phyloP scores from a whole-genome alignment of 129 eudicot species.

The Smallanthus sonchifolius region DNA sequence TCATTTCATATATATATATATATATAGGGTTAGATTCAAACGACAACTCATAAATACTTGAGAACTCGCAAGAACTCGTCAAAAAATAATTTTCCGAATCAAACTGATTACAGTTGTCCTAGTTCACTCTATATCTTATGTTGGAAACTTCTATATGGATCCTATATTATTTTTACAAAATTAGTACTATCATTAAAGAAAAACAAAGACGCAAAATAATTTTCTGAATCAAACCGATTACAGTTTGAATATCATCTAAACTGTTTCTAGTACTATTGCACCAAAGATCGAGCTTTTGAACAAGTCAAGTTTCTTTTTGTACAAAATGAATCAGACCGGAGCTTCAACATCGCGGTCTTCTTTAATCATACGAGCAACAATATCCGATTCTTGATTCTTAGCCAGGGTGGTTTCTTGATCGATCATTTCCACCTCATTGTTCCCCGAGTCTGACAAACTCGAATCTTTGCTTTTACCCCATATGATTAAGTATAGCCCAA shows the following conservation, averaged over 20 bases:
- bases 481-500: constrained; percentile 49
- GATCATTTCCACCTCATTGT: constrained; percentile 8
- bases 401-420: constrained; percentile 1
- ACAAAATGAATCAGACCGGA: constrained; percentile 19
- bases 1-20: no score
- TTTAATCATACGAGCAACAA: constrained; percentile 3
- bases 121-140: not conserved
- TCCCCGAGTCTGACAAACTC: constrained; percentile 24
- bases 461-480: constrained; percentile 58
- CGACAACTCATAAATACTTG: no score
- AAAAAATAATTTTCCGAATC: no score
- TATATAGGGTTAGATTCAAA: no score
- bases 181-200: not conserved
- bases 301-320: not conserved
- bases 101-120: no score
- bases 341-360: constrained; percentile 18
- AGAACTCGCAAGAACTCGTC: no score
- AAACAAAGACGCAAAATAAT: not conserved
- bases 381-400: not conserved
- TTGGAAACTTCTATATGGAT: not conserved
- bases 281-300: not conserved
- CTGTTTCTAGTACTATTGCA: not conserved
- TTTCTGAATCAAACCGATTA: constrained; percentile 14
- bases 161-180: not conserved
- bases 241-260: constrained; percentile 15